Evolutionary conservation across 2,329 filamentous ascomycete species (phyloP).

Genomic region (Malbranchea zuffiana): DNA sequence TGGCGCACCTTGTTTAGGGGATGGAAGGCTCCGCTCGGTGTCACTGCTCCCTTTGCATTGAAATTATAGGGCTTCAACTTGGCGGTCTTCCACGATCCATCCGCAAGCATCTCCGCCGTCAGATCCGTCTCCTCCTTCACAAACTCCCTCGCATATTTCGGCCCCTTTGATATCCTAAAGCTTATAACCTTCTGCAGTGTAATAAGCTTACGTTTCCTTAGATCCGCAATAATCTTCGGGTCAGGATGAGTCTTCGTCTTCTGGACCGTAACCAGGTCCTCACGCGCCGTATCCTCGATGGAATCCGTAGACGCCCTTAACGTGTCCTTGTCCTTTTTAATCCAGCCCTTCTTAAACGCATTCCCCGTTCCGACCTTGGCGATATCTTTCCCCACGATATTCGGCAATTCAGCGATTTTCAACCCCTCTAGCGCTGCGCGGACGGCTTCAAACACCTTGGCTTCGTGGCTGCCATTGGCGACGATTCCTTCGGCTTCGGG

Average conservation of each 20-base stretch:
- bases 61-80: constrained; percentile 80
- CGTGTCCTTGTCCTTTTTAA: constrained; percentile 52
- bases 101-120: constrained; percentile 80
- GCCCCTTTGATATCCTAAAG: constrained; percentile 74
- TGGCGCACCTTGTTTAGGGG: constrained; percentile 83
- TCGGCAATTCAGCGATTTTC: constrained; percentile 59
- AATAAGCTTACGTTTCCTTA: constrained; percentile 87
- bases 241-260: constrained; percentile 59
- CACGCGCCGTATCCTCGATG: constrained; percentile 68
- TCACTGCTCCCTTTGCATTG: constrained; percentile 51
- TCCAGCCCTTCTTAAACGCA: constrained; percentile 69
- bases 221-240: constrained; percentile 63
- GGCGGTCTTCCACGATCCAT: constrained; percentile 82
- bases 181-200: constrained; percentile 71
- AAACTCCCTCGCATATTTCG: constrained; percentile 80
- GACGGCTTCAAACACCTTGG: constrained; percentile 67
- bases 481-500: constrained; percentile 62
- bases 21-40: constrained; percentile 41
- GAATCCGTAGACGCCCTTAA: constrained; percentile 51
- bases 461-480: constrained; percentile 68
- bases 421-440: constrained; percentile 64
- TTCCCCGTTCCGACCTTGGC: constrained; percentile 74
- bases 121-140: constrained; percentile 90
- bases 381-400: constrained; percentile 37
- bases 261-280: constrained; percentile 64